These are phyloP conservation scores for Thelonectria blattea DNA, from an alignment of 2,329 filamentous ascomycete species.

Conservation along the genomic window DNA sequence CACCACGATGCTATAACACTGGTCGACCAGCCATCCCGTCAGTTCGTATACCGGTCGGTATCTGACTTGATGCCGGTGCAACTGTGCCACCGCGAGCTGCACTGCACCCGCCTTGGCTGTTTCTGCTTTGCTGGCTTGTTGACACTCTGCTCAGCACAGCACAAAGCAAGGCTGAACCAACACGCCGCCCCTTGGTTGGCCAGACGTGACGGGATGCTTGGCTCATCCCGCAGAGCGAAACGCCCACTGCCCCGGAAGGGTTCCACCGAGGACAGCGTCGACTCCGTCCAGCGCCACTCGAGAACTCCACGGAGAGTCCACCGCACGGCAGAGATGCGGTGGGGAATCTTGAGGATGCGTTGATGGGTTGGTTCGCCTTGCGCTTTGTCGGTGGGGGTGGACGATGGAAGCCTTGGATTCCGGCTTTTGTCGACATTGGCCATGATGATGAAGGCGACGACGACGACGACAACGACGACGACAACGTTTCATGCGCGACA, in stretches of 20 bases:
- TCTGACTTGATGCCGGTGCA: conserved; percentile 2
- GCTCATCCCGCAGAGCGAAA: conserved; percentile 22
- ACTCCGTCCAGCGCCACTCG: conserved; percentile 11
- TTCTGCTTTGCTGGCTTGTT: conserved; percentile 7
- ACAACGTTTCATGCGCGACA: neutral
- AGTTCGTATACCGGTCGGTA: neutral
- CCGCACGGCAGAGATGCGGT: conserved; percentile 29
- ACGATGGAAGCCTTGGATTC: conserved; percentile 23
- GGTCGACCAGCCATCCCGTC: neutral
- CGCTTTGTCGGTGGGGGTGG: conserved; percentile 17
- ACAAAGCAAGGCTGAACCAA: conserved; percentile 21
- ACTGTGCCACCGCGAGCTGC: conserved; percentile 1
- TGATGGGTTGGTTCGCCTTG: conserved; percentile 34
- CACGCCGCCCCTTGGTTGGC: conserved; percentile 19
- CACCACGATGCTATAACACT: too few relatives aligned
- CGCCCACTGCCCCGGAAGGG: conserved; percentile 13
- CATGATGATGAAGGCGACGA: neutral
- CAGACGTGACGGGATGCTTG: conserved; percentile 21
- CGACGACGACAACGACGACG: neutral
- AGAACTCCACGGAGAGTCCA: conserved; percentile 18
- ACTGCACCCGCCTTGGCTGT: neutral
- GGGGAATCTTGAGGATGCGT: conserved; percentile 13
- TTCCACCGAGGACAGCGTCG: conserved; percentile 23
- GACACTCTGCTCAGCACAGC: conserved; percentile 38
- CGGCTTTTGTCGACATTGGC: conserved; percentile 5